Conservation (phyloP, 805 yeast genomes). For the Blastobotrys attinorum region DNA sequence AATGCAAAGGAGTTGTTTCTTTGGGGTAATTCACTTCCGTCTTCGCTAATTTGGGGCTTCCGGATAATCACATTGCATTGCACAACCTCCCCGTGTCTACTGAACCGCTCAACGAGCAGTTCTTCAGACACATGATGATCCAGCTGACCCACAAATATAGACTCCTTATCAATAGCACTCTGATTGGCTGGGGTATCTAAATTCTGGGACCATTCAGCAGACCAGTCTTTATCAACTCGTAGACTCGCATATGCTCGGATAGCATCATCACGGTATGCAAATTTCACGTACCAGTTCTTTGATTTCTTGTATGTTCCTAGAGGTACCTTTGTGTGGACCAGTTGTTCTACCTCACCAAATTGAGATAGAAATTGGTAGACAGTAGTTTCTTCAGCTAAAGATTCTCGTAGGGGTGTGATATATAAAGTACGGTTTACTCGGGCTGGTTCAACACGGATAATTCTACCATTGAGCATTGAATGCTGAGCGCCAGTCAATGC, state of each 20-base stretch:
- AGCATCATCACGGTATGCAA: constrained; percentile 79
- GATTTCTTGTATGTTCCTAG: neutral
- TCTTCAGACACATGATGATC: constrained; percentile 46
- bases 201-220: constrained; percentile 82
- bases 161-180: constrained; percentile 51
- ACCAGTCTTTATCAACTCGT: constrained; percentile 34
- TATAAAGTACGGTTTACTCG: constrained; percentile 82
- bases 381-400: constrained; percentile 14
- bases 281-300: constrained; percentile 64
- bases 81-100: constrained; percentile 55
- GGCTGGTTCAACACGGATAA: constrained; percentile 83
- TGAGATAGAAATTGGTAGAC: constrained; percentile 36
- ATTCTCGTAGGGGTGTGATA: constrained; percentile 30
- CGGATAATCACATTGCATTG: constrained; percentile 37
- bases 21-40: constrained; percentile 16
- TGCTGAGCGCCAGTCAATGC: constrained; percentile 69
- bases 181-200: constrained; percentile 32
- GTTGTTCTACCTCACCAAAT: constrained; percentile 73
- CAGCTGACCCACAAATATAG: constrained; percentile 77
- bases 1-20: constrained; percentile 53
- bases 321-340: constrained; percentile 25
- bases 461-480: constrained; percentile 60
- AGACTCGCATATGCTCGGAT: constrained; percentile 63
- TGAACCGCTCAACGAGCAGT: constrained; percentile 50
- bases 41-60: constrained; percentile 10